Evolutionary conservation across 805 yeast species (phyloP).

Genomic region (Saccharomyces eubayanus): DNA sequence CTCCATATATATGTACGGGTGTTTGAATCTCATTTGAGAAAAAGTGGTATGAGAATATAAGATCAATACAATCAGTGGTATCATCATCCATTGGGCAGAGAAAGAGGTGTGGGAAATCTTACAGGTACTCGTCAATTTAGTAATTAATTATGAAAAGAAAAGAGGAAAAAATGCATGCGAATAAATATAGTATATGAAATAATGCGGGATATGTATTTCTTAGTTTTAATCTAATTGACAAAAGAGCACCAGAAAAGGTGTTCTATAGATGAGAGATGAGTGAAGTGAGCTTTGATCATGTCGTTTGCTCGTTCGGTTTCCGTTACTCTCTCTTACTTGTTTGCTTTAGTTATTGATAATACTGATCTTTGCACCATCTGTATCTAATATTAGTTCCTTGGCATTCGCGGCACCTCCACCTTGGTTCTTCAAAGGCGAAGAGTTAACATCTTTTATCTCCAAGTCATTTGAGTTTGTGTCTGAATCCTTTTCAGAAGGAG

Average conservation of each 20-base stretch:
- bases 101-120: not conserved
- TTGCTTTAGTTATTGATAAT: constrained; percentile 17
- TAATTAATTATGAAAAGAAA: not conserved
- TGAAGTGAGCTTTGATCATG: not conserved
- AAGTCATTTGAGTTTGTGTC: constrained; percentile 1
- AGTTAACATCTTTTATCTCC: constrained; percentile 15
- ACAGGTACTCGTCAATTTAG: not conserved
- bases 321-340: not conserved
- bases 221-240: not conserved
- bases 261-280: not conserved
- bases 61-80: no score
- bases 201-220: not conserved
- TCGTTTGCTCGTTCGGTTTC: not conserved
- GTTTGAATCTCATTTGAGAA: not conserved
- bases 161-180: not conserved
- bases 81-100: not conserved
- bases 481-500: not conserved
- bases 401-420: constrained; percentile 6
- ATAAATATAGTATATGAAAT: not conserved
- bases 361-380: constrained; percentile 26
- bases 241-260: not conserved
- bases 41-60: no score
- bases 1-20: not conserved
- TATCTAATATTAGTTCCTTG: constrained; percentile 24
- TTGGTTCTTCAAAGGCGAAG: constrained; percentile 24